A percentile compares a stretch with the other conserved stretches of the same genome.
phyloP scores from a whole-genome alignment of 2,329 filamentous ascomycete genomes.

The Rhinocladiella similis region DNA sequence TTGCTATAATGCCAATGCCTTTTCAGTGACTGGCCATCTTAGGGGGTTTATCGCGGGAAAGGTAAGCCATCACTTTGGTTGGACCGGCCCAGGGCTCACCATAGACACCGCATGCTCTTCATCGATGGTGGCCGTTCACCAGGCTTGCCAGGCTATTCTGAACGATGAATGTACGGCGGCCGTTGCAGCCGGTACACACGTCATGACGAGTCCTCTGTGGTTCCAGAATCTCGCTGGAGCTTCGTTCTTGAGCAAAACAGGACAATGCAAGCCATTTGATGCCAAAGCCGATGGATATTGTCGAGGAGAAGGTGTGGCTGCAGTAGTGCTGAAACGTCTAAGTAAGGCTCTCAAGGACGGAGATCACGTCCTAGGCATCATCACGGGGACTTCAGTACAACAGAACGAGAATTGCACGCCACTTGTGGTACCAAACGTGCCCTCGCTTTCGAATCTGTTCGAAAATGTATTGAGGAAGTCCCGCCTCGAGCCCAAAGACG shows the following conservation, averaged over 20 bases:
- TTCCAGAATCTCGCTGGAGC: slow-evolving; percentile 39
- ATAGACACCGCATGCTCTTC: slow-evolving; percentile 72
- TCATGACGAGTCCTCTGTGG: slow-evolving; percentile 56
- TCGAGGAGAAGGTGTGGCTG: slow-evolving; percentile 51
- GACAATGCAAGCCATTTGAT: slow-evolving; percentile 53
- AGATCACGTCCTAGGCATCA: slow-evolving; percentile 47
- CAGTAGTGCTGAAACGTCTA: slow-evolving; percentile 53
- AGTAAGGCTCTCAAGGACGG: slow-evolving; percentile 53
- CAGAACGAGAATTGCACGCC: no score
- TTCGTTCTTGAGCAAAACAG: slow-evolving; percentile 42
- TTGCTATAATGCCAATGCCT: slow-evolving; percentile 30
- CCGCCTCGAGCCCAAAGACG: slow-evolving; percentile 64
- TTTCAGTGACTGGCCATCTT: slow-evolving; percentile 28
- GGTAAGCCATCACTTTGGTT: slow-evolving; percentile 66
- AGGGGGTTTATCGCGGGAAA: slow-evolving; percentile 31
- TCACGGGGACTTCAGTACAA: no score
- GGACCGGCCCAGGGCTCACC: slow-evolving; percentile 63
- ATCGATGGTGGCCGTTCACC: slow-evolving; percentile 63
- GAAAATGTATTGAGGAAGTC: slow-evolving; percentile 45
- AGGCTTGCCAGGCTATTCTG: slow-evolving; percentile 66
- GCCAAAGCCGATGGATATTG: slow-evolving; percentile 55
- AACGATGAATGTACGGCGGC: slow-evolving; percentile 71
- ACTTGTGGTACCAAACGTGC: slow-evolving; percentile 32
- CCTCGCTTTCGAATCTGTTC: no score
- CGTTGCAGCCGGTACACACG: slow-evolving; percentile 69